These are phyloP conservation scores for Geotrichum restrictum DNA, from an alignment of 1,139 yeast species.

Conservation along the genomic window DNA sequence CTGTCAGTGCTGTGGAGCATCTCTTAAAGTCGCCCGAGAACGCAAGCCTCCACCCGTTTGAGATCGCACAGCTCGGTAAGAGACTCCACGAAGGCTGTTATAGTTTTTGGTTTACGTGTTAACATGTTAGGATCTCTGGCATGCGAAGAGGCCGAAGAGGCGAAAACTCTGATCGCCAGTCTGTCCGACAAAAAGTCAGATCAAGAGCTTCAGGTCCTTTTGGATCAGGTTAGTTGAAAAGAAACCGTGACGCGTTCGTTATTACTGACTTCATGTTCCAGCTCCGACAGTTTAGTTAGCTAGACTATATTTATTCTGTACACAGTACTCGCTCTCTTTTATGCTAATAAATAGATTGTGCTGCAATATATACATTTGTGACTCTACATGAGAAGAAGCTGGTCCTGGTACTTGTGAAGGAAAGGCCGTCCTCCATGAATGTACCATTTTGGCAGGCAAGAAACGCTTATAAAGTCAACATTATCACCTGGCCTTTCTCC, in stretches of 20 bases:
- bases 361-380: background rate
- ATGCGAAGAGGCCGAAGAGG: constrained; percentile 97
- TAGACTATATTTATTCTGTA: constrained; percentile 6
- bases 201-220: constrained; percentile 77
- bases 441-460: constrained; percentile 90
- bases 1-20: constrained; percentile 90
- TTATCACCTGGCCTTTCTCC: constrained; percentile 41
- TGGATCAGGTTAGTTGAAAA: constrained; percentile 62
- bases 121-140: constrained; percentile 65
- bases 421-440: constrained; percentile 44
- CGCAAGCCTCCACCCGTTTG: constrained; percentile 83
- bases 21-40: constrained; percentile 67
- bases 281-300: constrained; percentile 35
- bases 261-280: constrained; percentile 10
- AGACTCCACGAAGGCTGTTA: background rate
- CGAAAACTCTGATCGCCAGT: constrained; percentile 89
- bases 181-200: constrained; percentile 75
- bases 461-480: constrained; percentile 58
- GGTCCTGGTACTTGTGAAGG: constrained; percentile 32
- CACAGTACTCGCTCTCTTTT: constrained; percentile 1
- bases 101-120: background rate
- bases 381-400: constrained; percentile 6
- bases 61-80: constrained; percentile 71
- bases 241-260: background rate
- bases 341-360: constrained; percentile 1